phyloP scores from a whole-genome alignment of 2,329 filamentous ascomycete species.

The Pseudogymnoascus sp. region DNA sequence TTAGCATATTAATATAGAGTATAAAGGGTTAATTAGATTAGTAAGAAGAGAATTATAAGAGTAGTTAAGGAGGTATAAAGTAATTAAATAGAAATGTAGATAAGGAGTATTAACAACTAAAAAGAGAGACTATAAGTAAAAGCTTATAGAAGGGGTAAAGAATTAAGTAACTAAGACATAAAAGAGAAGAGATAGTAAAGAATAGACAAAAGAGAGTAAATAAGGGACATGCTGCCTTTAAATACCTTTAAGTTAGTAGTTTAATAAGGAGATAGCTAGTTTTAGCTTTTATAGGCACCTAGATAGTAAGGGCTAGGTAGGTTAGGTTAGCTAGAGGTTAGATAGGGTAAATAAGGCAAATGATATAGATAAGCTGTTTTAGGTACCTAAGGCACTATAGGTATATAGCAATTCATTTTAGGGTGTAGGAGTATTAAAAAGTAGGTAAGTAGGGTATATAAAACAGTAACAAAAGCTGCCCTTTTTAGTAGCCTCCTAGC shows the following conservation, averaged over 20 bases:
- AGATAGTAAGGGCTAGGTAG: background rate
- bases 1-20: background rate
- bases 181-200: no score
- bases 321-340: background rate
- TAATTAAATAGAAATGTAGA: no score
- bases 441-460: background rate
- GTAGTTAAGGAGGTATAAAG: no score
- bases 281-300: background rate
- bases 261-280: background rate
- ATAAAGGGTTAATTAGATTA: no score
- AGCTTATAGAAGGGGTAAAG: no score
- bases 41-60: no score
- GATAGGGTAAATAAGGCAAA: no score
- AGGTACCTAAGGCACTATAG: background rate
- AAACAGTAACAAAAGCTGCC: background rate
- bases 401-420: background rate
- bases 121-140: no score
- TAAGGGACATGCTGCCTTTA: background rate
- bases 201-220: no score
- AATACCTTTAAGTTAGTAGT: constrained; percentile 5
- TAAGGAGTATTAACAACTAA: no score
- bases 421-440: background rate
- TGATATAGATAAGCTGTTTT: no score
- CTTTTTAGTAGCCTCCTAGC: background rate
- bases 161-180: no score